Evolutionary conservation across 2,329 filamentous ascomycete genomes (phyloP), one percentile per base, ranked within the genome.

Genomic region (Lecanosticta acicola): DNA sequence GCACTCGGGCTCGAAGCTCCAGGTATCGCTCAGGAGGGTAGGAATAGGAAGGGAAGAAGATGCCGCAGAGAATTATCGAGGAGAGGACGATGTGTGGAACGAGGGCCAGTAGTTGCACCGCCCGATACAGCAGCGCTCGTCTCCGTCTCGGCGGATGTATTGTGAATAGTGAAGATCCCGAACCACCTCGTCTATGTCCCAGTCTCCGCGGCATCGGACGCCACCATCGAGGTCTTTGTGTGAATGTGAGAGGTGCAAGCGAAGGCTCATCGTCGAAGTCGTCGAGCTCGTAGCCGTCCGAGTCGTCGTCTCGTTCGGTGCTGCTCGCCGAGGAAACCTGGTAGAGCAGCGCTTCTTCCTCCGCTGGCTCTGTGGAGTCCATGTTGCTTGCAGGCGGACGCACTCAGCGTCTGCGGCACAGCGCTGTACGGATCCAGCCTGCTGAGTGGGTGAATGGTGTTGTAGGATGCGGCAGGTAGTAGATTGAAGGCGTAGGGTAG

Each of bases 21-120:
- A 65, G 48, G 55, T 81, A 81, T 58, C 78, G 77, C 7, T 68
- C 53, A 4, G 78, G 78, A 13, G 68, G 70, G 46, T 69, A 64
- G 2, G 77, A 78, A 59, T 81, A 81, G 3, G 77, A 79, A 5
- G 78, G 78, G 38, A 72, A 68, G 56, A 80, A 71, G 16, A 75
- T 62, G 36, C 68, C 69, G 34, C 74, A 57, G 17, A 75, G 48
- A 14, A 73, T 59, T 3, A 75, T 60, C 14, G 59, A 47, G 3
- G 59, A 41, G 16, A 50, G 41, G 29, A 52, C 37, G 19, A 51
- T 14, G 16, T 53, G 50, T 9, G 51, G 48, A 13, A 49, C 24
- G 3, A 58, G 42, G 4, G 43, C 38, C 11, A 49, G n/a, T 18
- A 49, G 42, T 35, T 56, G 52, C 11, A 45, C 38, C 11, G 43